These are phyloP conservation scores for Physcia stellaris DNA, from an alignment of 495 filamentous ascomycete genomes.

Conservation along the genomic window DNA sequence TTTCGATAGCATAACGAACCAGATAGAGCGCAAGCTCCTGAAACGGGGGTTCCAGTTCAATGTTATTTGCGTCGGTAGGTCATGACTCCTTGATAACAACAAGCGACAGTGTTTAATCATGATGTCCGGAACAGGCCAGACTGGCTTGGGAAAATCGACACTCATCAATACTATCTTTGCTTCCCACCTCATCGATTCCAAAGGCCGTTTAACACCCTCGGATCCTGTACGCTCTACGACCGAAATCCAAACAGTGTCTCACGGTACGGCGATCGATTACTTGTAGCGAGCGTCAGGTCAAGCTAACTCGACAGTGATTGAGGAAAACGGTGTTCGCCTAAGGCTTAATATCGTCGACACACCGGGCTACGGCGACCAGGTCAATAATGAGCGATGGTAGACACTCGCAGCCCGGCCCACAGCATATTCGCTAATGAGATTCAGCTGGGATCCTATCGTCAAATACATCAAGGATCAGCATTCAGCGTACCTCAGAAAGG, in stretches of 20 bases:
- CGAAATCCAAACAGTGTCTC: slow-evolving; percentile 93
- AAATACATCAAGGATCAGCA: slow-evolving; percentile 99
- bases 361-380: slow-evolving; percentile 67
- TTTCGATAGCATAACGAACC: slow-evolving; percentile 97
- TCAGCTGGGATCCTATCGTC: slow-evolving; percentile 83
- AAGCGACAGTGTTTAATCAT: background rate
- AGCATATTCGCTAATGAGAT: slow-evolving; percentile 11
- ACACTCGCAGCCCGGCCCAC: background rate
- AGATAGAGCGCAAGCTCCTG: slow-evolving; percentile 97
- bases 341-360: slow-evolving; percentile 71
- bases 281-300: background rate
- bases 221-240: slow-evolving; percentile 91
- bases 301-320: slow-evolving; percentile 53
- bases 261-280: slow-evolving; percentile 40
- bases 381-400: slow-evolving; percentile 72
- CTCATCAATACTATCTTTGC: slow-evolving; percentile 99
- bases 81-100: background rate
- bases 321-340: slow-evolving; percentile 82
- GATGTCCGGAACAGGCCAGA: slow-evolving; percentile 64
- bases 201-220: slow-evolving; percentile 81
- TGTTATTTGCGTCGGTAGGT: slow-evolving; percentile 97
- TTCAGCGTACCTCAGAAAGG: slow-evolving; percentile 98
- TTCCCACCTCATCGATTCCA: slow-evolving; percentile 97
- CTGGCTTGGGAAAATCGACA: slow-evolving; percentile 95
- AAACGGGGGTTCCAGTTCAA: slow-evolving; percentile 99